phyloP scores from a whole-genome alignment of 257 asterid species.

The Ocimum tenuiflorum region DNA sequence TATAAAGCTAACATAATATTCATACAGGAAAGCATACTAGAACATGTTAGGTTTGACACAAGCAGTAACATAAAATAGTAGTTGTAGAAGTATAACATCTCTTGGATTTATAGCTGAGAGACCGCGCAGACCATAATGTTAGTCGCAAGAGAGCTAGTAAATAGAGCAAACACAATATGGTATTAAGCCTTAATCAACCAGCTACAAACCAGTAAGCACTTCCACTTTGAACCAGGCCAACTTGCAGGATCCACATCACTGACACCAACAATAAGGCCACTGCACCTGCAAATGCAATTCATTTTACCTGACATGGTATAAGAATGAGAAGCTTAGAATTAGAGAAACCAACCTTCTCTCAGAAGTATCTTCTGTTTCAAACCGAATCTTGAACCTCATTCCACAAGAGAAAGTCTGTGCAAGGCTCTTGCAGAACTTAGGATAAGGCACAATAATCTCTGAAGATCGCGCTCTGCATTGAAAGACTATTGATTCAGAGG shows the following conservation, averaged over 20 bases:
- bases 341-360: conserved; percentile 69
- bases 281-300: conserved; percentile 45
- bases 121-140: background rate
- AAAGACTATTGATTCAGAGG: background rate
- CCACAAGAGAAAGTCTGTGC: conserved; percentile 63
- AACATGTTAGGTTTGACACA: background rate
- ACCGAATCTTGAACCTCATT: conserved; percentile 73
- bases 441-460: conserved; percentile 64
- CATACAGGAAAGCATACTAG: background rate
- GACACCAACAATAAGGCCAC: conserved; percentile 69
- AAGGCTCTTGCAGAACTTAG: conserved; percentile 72
- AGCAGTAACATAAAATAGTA: background rate
- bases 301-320: background rate
- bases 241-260: conserved; percentile 73
- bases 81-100: background rate
- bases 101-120: background rate
- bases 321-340: background rate
- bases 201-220: conserved; percentile 66
- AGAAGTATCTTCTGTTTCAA: conserved; percentile 82
- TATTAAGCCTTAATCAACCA: background rate
- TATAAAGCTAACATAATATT: background rate
- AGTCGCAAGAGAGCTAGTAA: background rate
- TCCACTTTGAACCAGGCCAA: conserved; percentile 98
- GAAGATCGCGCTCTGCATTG: conserved; percentile 69
- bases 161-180: too few species aligned